Percentiles rank a stretch among this genome's conserved stretches.
phyloP scores from a whole-genome alignment of 495 filamentous ascomycete species.

The Lasiosphaeria miniovina region DNA sequence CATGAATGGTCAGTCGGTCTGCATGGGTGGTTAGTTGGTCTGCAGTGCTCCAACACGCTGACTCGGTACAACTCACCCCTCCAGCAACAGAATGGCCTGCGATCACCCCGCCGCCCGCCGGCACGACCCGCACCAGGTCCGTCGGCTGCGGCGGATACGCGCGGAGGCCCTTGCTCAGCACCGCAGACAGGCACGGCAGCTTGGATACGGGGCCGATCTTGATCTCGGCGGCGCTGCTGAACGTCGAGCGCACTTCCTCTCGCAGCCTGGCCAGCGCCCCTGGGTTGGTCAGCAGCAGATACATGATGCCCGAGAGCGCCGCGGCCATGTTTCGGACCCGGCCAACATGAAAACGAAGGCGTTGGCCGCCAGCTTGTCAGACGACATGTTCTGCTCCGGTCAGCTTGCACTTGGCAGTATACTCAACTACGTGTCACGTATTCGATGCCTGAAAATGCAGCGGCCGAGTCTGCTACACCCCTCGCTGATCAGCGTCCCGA shows the following conservation, averaged over 20 bases:
- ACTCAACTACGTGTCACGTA: not conserved
- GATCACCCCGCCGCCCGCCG: constrained; percentile 43
- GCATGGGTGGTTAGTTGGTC: not conserved
- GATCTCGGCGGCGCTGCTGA: constrained; percentile 43
- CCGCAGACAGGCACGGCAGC: constrained; percentile 51
- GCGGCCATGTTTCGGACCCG: constrained; percentile 52
- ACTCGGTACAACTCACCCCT: constrained; percentile 28
- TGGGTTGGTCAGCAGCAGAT: constrained; percentile 44
- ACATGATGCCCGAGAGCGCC: constrained; percentile 41
- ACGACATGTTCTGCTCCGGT: constrained; percentile 10
- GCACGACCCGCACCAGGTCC: constrained; percentile 41
- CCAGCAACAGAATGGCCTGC: constrained; percentile 38
- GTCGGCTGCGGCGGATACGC: constrained; percentile 51
- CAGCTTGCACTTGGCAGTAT: not conserved
- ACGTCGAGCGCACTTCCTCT: constrained; percentile 46
- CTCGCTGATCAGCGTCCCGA: not conserved
- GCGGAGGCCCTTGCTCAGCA: constrained; percentile 53
- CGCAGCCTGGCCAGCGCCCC: constrained; percentile 35
- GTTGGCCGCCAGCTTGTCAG: constrained; percentile 28
- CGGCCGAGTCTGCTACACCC: not conserved
- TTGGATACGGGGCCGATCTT: constrained; percentile 35
- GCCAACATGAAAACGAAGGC: constrained; percentile 21
- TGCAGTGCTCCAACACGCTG: not conserved
- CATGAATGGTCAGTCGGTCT: not conserved
- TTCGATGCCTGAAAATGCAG: not conserved